Percentiles rank a stretch among this genome's conserved stretches.
These are phyloP conservation scores for Globisporangium parvum DNA, from an alignment of 352 stramenopile genomes.

Conservation along the genomic window DNA sequence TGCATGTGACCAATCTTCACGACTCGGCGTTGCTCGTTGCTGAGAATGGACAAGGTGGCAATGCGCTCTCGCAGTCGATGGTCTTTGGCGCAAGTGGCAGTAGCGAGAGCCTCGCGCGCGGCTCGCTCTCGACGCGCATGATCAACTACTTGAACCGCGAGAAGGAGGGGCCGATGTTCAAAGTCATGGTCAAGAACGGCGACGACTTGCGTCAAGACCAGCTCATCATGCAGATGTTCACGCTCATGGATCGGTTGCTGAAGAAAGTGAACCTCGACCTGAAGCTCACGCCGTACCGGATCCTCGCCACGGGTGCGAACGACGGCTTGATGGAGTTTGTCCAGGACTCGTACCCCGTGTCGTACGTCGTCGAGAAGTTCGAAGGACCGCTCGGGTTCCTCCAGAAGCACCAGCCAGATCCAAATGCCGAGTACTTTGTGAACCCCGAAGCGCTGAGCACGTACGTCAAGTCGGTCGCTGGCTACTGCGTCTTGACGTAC, in stretches of 20 bases:
- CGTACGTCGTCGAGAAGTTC: conserved; percentile 93
- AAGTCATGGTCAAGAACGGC: conserved; percentile 99
- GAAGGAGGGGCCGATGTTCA: conserved; percentile 87
- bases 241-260: conserved; percentile 98
- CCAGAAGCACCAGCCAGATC: conserved; percentile 80
- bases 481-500: conserved; percentile 99
- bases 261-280: conserved; percentile 99
- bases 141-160: conserved; percentile 74
- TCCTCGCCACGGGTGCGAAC: conserved; percentile 82
- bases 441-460: conserved; percentile 90
- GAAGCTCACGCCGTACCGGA: conserved; percentile 95
- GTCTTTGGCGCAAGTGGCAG: conserved; percentile 37
- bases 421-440: conserved; percentile 83
- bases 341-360: conserved; percentile 92
- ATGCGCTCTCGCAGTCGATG: conserved; percentile 37
- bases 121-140: conserved; percentile 70
- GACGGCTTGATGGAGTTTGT: conserved; percentile 98
- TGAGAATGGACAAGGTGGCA: conserved; percentile 8
- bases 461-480: conserved; percentile 97
- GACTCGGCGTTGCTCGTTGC: conserved; percentile 5
- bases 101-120: conserved; percentile 38
- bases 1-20: conserved; percentile 12
- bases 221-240: conserved; percentile 99
- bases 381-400: conserved; percentile 89
- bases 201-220: conserved; percentile 99